phyloP scores from a whole-genome alignment of 1,139 yeast genomes.

The Suhomyces anneliseae region DNA sequence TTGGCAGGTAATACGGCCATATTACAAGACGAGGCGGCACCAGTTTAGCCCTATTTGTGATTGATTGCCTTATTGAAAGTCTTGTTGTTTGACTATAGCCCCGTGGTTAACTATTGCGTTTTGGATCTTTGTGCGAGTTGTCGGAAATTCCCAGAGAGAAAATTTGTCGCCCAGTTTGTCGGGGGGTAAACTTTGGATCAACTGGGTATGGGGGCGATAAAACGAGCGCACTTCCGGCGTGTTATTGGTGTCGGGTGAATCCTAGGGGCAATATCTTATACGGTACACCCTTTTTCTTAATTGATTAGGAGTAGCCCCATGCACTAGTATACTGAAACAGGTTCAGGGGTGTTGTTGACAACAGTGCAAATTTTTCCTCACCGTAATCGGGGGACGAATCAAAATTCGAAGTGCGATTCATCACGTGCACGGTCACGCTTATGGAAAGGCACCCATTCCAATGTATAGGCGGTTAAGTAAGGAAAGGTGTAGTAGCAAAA shows the following conservation, averaged over 20 bases:
- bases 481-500: too few relatives aligned
- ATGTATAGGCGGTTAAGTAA: too few relatives aligned
- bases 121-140: constrained; percentile 13
- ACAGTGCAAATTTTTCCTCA: constrained; percentile 11
- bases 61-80: constrained; percentile 2
- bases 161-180: constrained; percentile 3
- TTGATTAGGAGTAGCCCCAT: constrained; percentile 13
- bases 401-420: constrained; percentile 1
- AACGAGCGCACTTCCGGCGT: constrained; percentile 5
- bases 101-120: constrained; percentile 11
- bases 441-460: too few relatives aligned
- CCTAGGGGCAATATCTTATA: constrained; percentile 1
- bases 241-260: constrained; percentile 1
- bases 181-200: neutral
- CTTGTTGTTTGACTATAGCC: neutral
- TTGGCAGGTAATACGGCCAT: constrained; percentile 22
- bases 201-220: neutral
- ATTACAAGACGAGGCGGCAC: constrained; percentile 6
- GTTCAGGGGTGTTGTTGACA: constrained; percentile 12
- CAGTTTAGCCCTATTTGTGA: constrained; percentile 3
- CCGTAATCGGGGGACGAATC: constrained; percentile 7
- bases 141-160: constrained; percentile 6
- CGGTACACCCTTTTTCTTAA: constrained; percentile 9
- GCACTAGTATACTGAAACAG: constrained; percentile 6
- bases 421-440: constrained; percentile 1